These are phyloP conservation scores for Aegilops bicornis DNA, from an alignment of 176 grass and related monocot species.

Conservation along the genomic window DNA sequence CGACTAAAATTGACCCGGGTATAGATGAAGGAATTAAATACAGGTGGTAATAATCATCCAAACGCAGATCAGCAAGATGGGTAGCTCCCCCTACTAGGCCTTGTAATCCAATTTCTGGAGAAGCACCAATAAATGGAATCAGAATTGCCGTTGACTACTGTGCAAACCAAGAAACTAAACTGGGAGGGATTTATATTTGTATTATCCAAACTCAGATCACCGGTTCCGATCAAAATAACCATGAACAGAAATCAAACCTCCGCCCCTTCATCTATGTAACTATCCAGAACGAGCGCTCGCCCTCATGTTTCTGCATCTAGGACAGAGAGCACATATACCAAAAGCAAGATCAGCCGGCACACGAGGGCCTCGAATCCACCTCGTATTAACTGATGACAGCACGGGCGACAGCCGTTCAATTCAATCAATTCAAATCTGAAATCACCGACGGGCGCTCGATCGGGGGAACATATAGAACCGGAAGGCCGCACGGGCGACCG, in stretches of 20 bases:
- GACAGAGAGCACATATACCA: neutral
- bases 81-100: too few relatives aligned
- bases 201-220: slow-evolving; percentile 1
- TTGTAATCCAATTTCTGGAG: neutral
- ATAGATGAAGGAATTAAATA: too few relatives aligned
- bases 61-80: neutral
- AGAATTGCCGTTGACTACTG: neutral
- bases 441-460: neutral
- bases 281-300: neutral
- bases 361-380: slow-evolving; percentile 18
- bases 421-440: neutral
- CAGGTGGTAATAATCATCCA: neutral
- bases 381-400: neutral
- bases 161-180: neutral
- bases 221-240: neutral
- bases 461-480: too few relatives aligned
- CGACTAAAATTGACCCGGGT: neutral
- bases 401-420: too few relatives aligned
- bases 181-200: too few relatives aligned
- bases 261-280: neutral
- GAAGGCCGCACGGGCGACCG: too few relatives aligned
- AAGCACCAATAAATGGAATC: neutral
- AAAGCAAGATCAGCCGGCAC: neutral
- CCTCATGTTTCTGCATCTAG: neutral
- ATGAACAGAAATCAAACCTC: slow-evolving; percentile 20